Evolutionary conservation across 2,329 filamentous ascomycete species (phyloP).

Genomic region (Colletotrichum higginsianum): DNA sequence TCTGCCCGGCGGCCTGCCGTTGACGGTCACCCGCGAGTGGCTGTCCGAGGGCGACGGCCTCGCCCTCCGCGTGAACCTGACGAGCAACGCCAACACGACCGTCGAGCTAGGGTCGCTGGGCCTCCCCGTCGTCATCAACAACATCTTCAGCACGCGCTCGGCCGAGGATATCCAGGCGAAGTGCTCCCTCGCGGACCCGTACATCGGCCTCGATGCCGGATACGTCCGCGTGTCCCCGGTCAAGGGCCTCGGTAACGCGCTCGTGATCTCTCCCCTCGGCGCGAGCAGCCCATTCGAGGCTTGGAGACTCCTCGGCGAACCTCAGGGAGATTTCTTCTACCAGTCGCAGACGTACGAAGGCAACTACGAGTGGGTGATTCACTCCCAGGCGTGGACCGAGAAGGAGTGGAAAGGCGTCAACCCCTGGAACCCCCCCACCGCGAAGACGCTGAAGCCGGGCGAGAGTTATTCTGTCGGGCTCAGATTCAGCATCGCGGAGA

Average conservation of each 20-base stretch:
- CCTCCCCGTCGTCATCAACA: slow-evolving; percentile 74
- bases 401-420: slow-evolving; percentile 64
- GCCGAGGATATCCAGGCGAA: slow-evolving; percentile 63
- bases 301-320: slow-evolving; percentile 67
- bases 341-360: slow-evolving; percentile 71
- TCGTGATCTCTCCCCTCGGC: slow-evolving; percentile 68
- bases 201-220: slow-evolving; percentile 72
- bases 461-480: slow-evolving; percentile 64
- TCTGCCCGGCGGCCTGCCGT: slow-evolving; percentile 52
- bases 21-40: slow-evolving; percentile 69
- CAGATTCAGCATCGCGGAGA: slow-evolving; percentile 63
- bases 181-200: slow-evolving; percentile 72
- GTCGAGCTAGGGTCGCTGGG: slow-evolving; percentile 71
- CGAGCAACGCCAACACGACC: slow-evolving; percentile 56
- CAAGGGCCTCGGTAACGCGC: slow-evolving; percentile 64
- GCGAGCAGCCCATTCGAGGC: slow-evolving; percentile 64
- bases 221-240: slow-evolving; percentile 69
- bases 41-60: slow-evolving; percentile 63
- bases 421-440: slow-evolving; percentile 71
- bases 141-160: slow-evolving; percentile 68
- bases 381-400: slow-evolving; percentile 68
- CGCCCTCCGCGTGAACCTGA: slow-evolving; percentile 65
- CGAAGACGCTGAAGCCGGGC: slow-evolving; percentile 59
- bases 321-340: slow-evolving; percentile 58
- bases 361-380: slow-evolving; percentile 72